Evolutionary conservation across 768 basidiomycete species (phyloP).

Genomic region (Boletus rubescentipes): DNA sequence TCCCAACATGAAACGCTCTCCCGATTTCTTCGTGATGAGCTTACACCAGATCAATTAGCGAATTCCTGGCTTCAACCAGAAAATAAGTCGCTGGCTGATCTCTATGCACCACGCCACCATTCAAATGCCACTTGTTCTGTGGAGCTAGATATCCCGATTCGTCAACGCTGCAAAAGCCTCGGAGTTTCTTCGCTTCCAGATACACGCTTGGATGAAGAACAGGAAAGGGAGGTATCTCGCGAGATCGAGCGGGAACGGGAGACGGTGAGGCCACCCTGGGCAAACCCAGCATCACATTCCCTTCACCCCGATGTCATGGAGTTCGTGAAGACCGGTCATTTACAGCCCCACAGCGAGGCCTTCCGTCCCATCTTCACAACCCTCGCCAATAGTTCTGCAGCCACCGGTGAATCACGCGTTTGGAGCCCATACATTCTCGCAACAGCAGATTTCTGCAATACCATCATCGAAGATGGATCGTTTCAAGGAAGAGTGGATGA

Average conservation of each 20-base stretch:
- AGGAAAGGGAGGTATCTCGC: neutral
- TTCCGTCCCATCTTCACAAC: neutral
- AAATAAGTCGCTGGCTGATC: neutral
- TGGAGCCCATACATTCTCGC: neutral
- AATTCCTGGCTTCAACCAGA: neutral
- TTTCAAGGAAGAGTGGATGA: neutral
- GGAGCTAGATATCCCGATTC: neutral
- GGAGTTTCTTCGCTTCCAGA: neutral
- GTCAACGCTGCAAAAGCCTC: neutral
- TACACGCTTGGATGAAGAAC: neutral
- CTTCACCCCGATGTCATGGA: neutral
- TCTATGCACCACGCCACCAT: neutral
- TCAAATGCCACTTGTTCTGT: neutral
- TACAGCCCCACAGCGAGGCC: neutral
- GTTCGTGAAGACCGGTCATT: neutral
- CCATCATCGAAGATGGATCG: neutral
- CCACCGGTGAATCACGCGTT: neutral
- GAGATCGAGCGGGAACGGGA: neutral
- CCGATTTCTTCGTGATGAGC: neutral
- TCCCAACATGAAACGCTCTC: neutral
- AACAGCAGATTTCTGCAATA: neutral
- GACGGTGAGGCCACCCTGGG: neutral
- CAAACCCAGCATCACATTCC: neutral
- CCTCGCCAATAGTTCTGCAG: neutral
- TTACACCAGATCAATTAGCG: neutral